phyloP scores from a whole-genome alignment of 108 stramenopile genomes.

The Pseudonitzschia pungens region DNA sequence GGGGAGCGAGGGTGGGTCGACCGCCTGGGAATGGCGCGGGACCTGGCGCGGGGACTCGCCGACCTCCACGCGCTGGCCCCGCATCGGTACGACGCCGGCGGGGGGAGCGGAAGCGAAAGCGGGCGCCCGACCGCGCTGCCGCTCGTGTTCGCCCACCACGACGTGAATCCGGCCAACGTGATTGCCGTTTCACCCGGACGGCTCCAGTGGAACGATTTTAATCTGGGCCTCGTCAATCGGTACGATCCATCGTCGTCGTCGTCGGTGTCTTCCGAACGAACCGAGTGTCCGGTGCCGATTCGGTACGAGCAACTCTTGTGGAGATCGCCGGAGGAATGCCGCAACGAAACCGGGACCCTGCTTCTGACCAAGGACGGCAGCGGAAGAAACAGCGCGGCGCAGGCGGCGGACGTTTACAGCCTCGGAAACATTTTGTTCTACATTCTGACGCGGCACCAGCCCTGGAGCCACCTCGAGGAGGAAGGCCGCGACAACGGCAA shows the following conservation, averaged over 20 bases:
- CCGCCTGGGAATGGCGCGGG: constrained; percentile 47
- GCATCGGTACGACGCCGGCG: neutral
- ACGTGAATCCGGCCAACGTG: constrained; percentile 58
- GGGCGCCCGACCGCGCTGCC: neutral
- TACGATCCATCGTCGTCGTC: constrained; percentile 19
- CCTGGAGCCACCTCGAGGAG: constrained; percentile 49
- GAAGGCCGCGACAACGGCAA: neutral
- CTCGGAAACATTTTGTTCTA: constrained; percentile 60
- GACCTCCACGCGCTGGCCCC: constrained; percentile 57
- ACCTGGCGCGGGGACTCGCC: constrained; percentile 59
- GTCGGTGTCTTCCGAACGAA: too few species aligned
- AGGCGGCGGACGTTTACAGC: constrained; percentile 70
- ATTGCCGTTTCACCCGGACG: constrained; percentile 20
- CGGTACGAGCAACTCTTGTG: constrained; percentile 40
- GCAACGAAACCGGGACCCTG: constrained; percentile 32
- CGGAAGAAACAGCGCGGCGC: constrained; percentile 27
- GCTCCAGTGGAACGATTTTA: constrained; percentile 69
- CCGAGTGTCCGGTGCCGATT: constrained; percentile 39
- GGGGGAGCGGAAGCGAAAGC: neutral
- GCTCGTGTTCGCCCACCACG: constrained; percentile 38
- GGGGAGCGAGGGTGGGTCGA: constrained; percentile 20
- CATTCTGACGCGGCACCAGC: constrained; percentile 50
- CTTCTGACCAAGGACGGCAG: neutral
- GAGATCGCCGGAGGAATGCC: constrained; percentile 56
- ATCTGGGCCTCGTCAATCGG: constrained; percentile 45